Percentiles rank a stretch among this genome's conserved stretches.
Evolutionary conservation across 148 eudicot species (phyloP).

Genomic region (Heliamphora exappendiculata): DNA sequence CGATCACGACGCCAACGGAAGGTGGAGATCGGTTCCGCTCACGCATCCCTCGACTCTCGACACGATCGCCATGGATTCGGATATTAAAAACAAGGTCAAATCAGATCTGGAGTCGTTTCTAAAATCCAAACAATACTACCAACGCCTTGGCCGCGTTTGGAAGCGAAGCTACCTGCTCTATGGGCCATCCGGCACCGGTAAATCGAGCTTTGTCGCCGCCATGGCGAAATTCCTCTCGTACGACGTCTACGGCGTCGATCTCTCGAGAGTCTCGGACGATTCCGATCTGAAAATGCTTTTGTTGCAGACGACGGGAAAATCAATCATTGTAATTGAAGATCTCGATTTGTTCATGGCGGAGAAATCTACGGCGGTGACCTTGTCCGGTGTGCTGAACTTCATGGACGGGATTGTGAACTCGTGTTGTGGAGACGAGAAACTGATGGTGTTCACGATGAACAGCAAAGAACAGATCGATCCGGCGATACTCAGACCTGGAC

Average conservation of each 20-base stretch:
- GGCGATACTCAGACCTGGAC: conserved; percentile 48
- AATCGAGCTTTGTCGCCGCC: conserved; percentile 62
- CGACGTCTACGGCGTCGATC: conserved; percentile 52
- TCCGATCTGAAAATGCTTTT: conserved; percentile 52
- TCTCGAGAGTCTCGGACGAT: conserved; percentile 34
- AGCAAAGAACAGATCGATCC: conserved; percentile 46
- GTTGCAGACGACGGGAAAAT: conserved; percentile 42
- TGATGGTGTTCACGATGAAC: conserved; percentile 70
- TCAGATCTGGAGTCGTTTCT: conserved; percentile 51
- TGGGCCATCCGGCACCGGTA: conserved; percentile 64
- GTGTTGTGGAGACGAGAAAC: conserved; percentile 61
- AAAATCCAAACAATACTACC: conserved; percentile 59
- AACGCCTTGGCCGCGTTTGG: conserved; percentile 62
- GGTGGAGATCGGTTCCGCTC: conserved; percentile 54
- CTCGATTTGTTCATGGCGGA: conserved; percentile 43
- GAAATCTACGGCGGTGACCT: conserved; percentile 40
- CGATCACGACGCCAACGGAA: conserved; percentile 20
- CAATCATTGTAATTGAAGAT: conserved; percentile 58
- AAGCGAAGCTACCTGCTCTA: conserved; percentile 52
- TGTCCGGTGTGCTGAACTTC: conserved; percentile 44
- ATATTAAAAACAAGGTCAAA: conserved; percentile 47
- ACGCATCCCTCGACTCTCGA: conserved; percentile 62
- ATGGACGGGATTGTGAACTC: conserved; percentile 64
- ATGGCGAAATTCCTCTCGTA: conserved; percentile 48
- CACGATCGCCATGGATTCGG: conserved; percentile 40